Evolutionary conservation across 192 early-diverging fungal genomes (phyloP).

Genomic region (Backusella circina): DNA sequence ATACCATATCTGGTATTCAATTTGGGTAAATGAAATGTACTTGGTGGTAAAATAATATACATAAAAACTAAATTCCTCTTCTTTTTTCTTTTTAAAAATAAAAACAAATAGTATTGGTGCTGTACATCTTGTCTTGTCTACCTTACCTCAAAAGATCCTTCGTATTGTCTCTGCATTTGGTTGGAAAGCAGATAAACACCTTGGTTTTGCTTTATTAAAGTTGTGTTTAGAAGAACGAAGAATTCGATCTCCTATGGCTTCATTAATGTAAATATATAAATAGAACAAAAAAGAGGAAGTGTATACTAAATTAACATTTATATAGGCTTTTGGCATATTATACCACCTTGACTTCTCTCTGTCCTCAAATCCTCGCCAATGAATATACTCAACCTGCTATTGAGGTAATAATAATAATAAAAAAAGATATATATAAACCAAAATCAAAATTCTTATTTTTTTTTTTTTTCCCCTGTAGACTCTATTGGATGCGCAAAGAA

Average conservation of each 20-base stretch:
- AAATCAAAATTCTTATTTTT: background rate
- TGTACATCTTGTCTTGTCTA: constrained; percentile 42
- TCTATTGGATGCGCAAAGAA: constrained; percentile 38
- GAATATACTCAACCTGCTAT: constrained; percentile 20
- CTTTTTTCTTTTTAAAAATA: background rate
- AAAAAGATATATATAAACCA: background rate
- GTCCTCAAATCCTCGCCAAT: constrained; percentile 18
- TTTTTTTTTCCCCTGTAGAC: constrained; percentile 4
- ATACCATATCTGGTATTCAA: constrained; percentile 38
- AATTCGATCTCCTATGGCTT: constrained; percentile 50
- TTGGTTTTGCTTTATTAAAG: constrained; percentile 48
- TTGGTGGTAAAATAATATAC: background rate
- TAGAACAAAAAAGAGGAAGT: background rate
- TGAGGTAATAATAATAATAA: constrained; percentile 12
- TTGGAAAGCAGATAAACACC: constrained; percentile 46
- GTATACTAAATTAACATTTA: background rate
- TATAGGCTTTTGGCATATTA: constrained; percentile 29
- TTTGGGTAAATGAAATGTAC: constrained; percentile 26
- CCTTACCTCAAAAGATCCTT: constrained; percentile 46
- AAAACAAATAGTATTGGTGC: constrained; percentile 32
- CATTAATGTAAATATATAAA: constrained; percentile 39
- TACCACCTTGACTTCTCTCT: constrained; percentile 16
- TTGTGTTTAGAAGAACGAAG: constrained; percentile 41
- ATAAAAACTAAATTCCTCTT: background rate
- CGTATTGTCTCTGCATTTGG: constrained; percentile 49